Evolutionary conservation across 495 filamentous ascomycete species (phyloP).

Genomic region (Lepraria neglecta): DNA sequence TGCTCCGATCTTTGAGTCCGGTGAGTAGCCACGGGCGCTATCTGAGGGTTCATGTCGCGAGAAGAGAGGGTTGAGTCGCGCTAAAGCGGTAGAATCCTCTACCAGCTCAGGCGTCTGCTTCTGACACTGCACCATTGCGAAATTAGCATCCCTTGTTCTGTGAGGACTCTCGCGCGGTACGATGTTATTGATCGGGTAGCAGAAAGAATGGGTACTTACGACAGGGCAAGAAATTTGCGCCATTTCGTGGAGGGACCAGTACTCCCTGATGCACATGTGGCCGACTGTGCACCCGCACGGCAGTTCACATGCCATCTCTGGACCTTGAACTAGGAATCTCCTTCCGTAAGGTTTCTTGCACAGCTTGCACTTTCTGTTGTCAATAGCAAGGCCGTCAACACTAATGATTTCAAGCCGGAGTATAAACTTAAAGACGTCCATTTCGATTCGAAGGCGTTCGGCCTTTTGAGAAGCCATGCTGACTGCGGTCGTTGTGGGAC

Average conservation of each 20-base stretch:
- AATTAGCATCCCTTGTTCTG: too few species aligned
- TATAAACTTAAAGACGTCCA: not conserved
- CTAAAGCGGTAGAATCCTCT: not conserved
- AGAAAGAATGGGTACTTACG: too few species aligned
- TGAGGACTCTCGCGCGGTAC: too few species aligned
- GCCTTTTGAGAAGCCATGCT: too few species aligned
- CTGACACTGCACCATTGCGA: not conserved
- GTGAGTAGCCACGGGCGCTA: too few species aligned
- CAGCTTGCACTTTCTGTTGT: not conserved
- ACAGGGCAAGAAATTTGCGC: not conserved
- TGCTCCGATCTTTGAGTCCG: too few species aligned
- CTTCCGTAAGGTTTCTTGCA: not conserved
- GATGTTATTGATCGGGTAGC: too few species aligned
- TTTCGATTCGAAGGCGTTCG: not conserved
- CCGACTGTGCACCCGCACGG: not conserved
- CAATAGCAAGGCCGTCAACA: not conserved
- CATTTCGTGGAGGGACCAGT: not conserved
- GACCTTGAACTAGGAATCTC: not conserved
- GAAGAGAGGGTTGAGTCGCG: not conserved
- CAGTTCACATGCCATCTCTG: not conserved
- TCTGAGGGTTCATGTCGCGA: not conserved
- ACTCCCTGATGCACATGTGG: not conserved
- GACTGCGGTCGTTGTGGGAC: too few species aligned
- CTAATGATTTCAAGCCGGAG: not conserved
- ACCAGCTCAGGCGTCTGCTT: not conserved